phyloP scores from a whole-genome alignment of 148 eudicot species.

The Persicaria maculosa region DNA sequence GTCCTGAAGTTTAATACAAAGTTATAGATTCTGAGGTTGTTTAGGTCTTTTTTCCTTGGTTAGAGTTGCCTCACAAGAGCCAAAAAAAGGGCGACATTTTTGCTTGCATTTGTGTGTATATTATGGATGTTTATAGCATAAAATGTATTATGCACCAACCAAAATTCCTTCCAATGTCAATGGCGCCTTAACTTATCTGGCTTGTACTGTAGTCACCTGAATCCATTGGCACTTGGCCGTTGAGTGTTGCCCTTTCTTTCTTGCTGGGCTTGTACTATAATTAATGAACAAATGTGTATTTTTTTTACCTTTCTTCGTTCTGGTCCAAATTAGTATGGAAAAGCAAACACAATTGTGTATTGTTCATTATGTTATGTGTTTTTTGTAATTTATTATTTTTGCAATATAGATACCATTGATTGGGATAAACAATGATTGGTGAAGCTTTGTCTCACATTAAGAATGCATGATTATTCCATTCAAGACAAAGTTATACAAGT shows the following conservation, averaged over 20 bases:
- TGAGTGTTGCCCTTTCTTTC: not conserved
- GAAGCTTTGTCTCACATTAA: too few species aligned
- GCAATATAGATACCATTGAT: too few species aligned
- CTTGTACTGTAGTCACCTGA: not conserved
- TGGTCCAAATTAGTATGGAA: too few species aligned
- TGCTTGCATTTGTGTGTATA: constrained; percentile 1
- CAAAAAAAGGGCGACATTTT: not conserved
- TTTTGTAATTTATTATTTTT: too few species aligned
- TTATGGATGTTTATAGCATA: not conserved
- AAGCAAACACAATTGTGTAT: too few species aligned
- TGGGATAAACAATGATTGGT: too few species aligned
- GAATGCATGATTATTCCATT: too few species aligned
- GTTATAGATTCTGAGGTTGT: not conserved
- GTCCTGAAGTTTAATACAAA: constrained; percentile 54
- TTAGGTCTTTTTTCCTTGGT: not conserved
- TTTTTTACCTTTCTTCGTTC: not conserved
- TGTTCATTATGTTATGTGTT: too few species aligned
- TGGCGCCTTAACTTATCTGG: not conserved
- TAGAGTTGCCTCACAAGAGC: not conserved
- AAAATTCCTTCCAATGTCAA: not conserved
- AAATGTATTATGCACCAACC: not conserved
- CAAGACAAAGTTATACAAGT: too few species aligned
- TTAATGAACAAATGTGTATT: not conserved
- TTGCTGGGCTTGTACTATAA: not conserved
- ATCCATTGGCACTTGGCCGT: not conserved